Evolutionary conservation across 2,329 filamentous ascomycete genomes (phyloP).

Genomic region (Pseudovirgaria hyperparasitica): DNA sequence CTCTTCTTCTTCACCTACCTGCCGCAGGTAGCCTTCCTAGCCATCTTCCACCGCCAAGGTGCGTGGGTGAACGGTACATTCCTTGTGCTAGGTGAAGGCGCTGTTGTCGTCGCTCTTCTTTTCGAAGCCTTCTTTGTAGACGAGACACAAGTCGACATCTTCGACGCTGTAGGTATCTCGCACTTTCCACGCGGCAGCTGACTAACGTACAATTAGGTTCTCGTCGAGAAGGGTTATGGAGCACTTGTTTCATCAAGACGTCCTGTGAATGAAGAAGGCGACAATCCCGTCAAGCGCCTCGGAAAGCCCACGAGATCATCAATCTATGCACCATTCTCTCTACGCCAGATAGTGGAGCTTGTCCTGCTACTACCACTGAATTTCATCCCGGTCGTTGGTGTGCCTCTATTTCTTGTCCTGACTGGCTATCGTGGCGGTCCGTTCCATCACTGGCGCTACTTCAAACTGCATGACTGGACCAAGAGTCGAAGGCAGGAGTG

Average conservation of each 20-base stretch:
- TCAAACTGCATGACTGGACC: slow-evolving; percentile 61
- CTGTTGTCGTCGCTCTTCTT: slow-evolving; percentile 46
- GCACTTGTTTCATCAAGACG: slow-evolving; percentile 33
- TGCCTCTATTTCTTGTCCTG: slow-evolving; percentile 73
- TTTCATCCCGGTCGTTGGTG: slow-evolving; percentile 71
- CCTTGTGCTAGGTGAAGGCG: slow-evolving; percentile 59
- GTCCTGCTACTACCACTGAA: slow-evolving; percentile 58
- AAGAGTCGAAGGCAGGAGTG: slow-evolving; percentile 63
- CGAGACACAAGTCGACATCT: slow-evolving; percentile 65
- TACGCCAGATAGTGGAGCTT: slow-evolving; percentile 83
- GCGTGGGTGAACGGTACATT: slow-evolving; percentile 88
- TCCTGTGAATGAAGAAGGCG: slow-evolving; percentile 56
- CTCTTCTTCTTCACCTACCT: slow-evolving; percentile 83
- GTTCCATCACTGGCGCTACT: slow-evolving; percentile 84
- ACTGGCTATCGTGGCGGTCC: slow-evolving; percentile 82
- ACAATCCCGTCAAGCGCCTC: slow-evolving; percentile 64
- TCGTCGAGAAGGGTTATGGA: slow-evolving; percentile 61
- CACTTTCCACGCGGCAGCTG: too few relatives aligned
- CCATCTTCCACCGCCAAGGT: slow-evolving; percentile 70
- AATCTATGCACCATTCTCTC: slow-evolving; percentile 76
- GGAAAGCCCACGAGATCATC: slow-evolving; percentile 68
- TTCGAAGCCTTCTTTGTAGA: slow-evolving; percentile 43
- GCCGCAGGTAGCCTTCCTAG: slow-evolving; percentile 78
- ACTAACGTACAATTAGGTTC: too few relatives aligned
- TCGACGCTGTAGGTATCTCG: slow-evolving; percentile 70